Evolutionary conservation across 768 basidiomycete species (phyloP).

Genomic region (Trametes cingulata): DNA sequence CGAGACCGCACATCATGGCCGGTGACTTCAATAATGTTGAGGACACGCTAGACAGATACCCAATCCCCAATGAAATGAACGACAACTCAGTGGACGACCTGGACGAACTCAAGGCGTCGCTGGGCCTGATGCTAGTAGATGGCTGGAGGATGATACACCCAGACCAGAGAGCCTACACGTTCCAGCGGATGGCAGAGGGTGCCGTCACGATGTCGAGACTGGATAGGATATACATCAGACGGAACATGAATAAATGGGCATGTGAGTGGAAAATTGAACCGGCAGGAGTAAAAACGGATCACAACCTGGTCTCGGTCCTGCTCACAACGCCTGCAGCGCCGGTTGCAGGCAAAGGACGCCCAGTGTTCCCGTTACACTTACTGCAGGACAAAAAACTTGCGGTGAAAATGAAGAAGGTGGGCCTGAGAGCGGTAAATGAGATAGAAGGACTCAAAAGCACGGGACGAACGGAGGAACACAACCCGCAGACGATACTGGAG

Average conservation of each 20-base stretch:
- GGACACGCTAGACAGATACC: not conserved
- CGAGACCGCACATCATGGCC: too few relatives aligned
- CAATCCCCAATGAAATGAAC: not conserved
- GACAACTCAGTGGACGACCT: not conserved
- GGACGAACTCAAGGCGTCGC: not conserved
- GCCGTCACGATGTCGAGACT: too few relatives aligned
- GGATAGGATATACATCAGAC: too few relatives aligned
- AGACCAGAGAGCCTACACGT: not conserved
- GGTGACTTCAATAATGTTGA: constrained; percentile 8
- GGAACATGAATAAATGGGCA: too few relatives aligned
- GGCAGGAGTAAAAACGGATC: too few relatives aligned
- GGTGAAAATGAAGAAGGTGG: not conserved
- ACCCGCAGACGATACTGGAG: not conserved
- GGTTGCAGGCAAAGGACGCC: not conserved
- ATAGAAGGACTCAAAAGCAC: not conserved
- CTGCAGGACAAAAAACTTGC: not conserved
- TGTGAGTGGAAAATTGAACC: too few relatives aligned
- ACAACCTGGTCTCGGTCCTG: not conserved
- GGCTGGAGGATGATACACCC: not conserved
- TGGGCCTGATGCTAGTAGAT: not conserved
- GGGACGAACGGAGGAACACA: not conserved
- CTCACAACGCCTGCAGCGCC: not conserved
- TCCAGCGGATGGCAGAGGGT: not conserved
- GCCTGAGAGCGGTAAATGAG: not conserved
- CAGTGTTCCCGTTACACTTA: not conserved